Percentiles rank a stretch among this genome's conserved stretches.
Conservation (phyloP, 495 filamentous ascomycete species). For the Aspergillus cristatus region DNA sequence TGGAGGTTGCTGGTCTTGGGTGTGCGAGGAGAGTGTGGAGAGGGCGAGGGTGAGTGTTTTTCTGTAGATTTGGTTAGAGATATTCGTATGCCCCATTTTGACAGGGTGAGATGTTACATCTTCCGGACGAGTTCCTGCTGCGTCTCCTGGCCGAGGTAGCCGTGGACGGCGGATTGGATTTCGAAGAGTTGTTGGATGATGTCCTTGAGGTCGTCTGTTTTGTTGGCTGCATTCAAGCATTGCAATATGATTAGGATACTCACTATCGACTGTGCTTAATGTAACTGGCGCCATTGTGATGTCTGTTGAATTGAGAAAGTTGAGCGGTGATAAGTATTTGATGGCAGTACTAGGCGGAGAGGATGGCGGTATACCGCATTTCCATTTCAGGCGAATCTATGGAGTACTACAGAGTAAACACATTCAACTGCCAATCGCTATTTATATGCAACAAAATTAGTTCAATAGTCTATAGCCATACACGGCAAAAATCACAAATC, state of each 20-base stretch:
- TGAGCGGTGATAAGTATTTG: not conserved
- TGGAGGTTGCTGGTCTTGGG: constrained; percentile 26
- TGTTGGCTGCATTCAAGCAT: constrained; percentile 5
- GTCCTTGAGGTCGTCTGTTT: constrained; percentile 36
- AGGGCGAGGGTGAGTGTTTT: constrained; percentile 37
- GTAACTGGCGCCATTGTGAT: constrained; percentile 38
- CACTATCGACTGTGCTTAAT: constrained; percentile 43
- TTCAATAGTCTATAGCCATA: not conserved
- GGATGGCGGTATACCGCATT: not conserved
- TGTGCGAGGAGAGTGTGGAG: constrained; percentile 31
- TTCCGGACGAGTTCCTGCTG: constrained; percentile 51
- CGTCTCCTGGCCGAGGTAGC: constrained; percentile 54
- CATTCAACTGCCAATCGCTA: too few relatives aligned
- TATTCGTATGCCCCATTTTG: constrained; percentile 5
- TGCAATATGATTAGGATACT: constrained; percentile 6
- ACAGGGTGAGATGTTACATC: constrained; percentile 38
- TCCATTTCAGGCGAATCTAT: too few relatives aligned
- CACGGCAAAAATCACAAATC: not conserved
- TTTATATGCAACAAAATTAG: not conserved
- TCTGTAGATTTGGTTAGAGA: constrained; percentile 13
- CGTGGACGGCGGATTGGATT: constrained; percentile 65
- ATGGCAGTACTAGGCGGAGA: not conserved
- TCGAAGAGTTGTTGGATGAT: constrained; percentile 84
- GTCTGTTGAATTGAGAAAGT: too few relatives aligned
- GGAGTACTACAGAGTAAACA: too few relatives aligned